Evolutionary conservation across 768 basidiomycete genomes (phyloP).

Genomic region (Suillus sp.): DNA sequence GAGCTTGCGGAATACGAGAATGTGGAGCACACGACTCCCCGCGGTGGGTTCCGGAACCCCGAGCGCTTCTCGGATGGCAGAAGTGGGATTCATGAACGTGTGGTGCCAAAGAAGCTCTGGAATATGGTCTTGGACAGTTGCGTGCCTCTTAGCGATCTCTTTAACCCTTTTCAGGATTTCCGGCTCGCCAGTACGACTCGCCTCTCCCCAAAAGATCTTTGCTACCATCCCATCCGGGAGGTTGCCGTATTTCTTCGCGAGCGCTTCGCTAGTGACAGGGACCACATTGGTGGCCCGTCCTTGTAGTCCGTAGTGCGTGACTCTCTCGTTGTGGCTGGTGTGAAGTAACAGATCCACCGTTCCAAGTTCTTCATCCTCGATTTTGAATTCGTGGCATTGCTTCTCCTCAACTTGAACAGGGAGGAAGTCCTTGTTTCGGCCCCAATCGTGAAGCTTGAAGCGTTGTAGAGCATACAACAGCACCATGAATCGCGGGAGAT

Average conservation of each 20-base stretch:
- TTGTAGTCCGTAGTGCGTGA: no score
- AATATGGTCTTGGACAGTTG: not conserved
- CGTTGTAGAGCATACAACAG: conserved; percentile 5
- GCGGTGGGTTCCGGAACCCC: not conserved
- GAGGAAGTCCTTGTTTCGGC: not conserved
- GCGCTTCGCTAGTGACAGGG: no score
- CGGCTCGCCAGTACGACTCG: not conserved
- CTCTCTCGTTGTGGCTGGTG: no score
- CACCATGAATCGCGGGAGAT: conserved; percentile 12
- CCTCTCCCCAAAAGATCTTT: no score
- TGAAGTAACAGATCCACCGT: no score
- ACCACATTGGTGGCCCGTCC: no score
- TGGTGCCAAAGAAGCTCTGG: not conserved
- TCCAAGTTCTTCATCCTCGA: no score
- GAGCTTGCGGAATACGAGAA: no score
- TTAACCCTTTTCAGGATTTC: not conserved
- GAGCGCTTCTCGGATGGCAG: not conserved
- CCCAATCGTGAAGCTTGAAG: not conserved
- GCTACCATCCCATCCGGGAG: no score
- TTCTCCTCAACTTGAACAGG: not conserved
- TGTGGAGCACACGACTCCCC: not conserved
- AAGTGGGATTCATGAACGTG: not conserved
- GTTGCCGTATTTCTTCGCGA: no score
- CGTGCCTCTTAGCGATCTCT: not conserved
- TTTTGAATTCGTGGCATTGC: no score